These are phyloP conservation scores for Bacidia rubella DNA, from an alignment of 495 filamentous ascomycete genomes.

Conservation along the genomic window DNA sequence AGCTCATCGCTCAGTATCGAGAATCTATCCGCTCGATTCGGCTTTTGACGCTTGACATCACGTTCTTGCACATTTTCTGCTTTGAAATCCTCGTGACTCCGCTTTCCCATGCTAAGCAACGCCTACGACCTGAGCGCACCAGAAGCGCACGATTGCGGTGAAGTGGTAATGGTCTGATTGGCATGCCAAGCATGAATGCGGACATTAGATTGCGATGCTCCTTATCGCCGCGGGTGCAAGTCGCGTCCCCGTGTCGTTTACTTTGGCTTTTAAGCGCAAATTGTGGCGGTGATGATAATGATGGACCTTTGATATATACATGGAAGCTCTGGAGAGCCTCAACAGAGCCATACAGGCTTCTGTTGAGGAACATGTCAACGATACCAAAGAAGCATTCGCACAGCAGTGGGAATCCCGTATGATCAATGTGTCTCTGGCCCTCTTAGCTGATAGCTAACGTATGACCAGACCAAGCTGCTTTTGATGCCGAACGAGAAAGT, in stretches of 20 bases:
- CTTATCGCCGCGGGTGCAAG: too few species aligned
- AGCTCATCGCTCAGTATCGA: slow-evolving; percentile 76
- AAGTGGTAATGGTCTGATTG: too few species aligned
- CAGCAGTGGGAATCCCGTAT: neutral
- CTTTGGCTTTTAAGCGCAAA: neutral
- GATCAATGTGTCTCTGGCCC: neutral
- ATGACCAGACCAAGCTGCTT: neutral
- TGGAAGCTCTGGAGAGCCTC: neutral
- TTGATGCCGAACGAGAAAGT: neutral
- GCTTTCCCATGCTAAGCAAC: slow-evolving; percentile 43
- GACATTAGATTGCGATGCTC: too few species aligned
- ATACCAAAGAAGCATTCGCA: neutral
- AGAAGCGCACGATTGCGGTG: too few species aligned
- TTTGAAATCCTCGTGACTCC: slow-evolving; percentile 20
- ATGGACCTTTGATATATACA: too few species aligned
- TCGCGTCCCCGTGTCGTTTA: too few species aligned
- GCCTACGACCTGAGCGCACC: too few species aligned
- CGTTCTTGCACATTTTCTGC: slow-evolving; percentile 13
- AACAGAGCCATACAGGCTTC: neutral
- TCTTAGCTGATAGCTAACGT: neutral
- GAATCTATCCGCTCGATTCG: slow-evolving; percentile 28
- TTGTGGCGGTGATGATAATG: neutral
- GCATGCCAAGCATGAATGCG: too few species aligned
- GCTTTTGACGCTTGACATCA: slow-evolving; percentile 28
- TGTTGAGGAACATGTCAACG: neutral